phyloP scores from a whole-genome alignment of 352 stramenopile genomes.

The Globisporangium viniferum region DNA sequence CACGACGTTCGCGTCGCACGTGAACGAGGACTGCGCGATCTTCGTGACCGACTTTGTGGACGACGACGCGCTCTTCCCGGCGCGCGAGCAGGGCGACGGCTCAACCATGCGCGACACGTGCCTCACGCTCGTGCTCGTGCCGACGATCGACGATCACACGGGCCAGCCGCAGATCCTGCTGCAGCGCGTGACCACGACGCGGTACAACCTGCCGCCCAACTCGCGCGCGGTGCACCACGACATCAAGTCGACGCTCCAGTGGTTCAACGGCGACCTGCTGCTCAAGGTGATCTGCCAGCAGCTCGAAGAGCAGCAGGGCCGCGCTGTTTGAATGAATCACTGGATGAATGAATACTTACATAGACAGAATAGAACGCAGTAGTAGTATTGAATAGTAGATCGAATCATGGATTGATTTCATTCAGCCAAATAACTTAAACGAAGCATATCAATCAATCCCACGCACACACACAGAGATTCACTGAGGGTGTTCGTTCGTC shows the following conservation, averaged over 20 bases:
- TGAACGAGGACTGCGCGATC: slow-evolving; percentile 29
- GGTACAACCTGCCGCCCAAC: slow-evolving; percentile 50
- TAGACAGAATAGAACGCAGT: neutral
- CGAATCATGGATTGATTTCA: neutral
- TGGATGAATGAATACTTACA: neutral
- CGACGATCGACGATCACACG: slow-evolving; percentile 26
- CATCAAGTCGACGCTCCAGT: slow-evolving; percentile 42
- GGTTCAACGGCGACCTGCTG: slow-evolving; percentile 57
- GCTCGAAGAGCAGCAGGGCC: slow-evolving; percentile 27
- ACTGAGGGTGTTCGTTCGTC: no score
- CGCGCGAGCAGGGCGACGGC: slow-evolving; percentile 21
- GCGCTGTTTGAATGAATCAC: neutral
- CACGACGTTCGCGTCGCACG: slow-evolving; percentile 32
- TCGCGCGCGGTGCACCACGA: slow-evolving; percentile 43
- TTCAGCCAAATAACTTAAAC: slow-evolving; percentile 3
- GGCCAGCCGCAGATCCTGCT: slow-evolving; percentile 41
- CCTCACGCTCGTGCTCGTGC: slow-evolving; percentile 32
- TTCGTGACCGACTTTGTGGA: slow-evolving; percentile 51
- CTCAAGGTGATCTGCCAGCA: slow-evolving; percentile 54
- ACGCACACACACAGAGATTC: no score
- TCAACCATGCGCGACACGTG: slow-evolving; percentile 28
- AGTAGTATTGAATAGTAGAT: neutral
- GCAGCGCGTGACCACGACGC: slow-evolving; percentile 39
- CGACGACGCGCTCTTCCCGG: slow-evolving; percentile 33
- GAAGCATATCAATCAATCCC: no score